These are phyloP conservation scores for Pseudogymnoascus sp. DNA, from an alignment of 2,329 filamentous ascomycete species.

Conservation along the genomic window DNA sequence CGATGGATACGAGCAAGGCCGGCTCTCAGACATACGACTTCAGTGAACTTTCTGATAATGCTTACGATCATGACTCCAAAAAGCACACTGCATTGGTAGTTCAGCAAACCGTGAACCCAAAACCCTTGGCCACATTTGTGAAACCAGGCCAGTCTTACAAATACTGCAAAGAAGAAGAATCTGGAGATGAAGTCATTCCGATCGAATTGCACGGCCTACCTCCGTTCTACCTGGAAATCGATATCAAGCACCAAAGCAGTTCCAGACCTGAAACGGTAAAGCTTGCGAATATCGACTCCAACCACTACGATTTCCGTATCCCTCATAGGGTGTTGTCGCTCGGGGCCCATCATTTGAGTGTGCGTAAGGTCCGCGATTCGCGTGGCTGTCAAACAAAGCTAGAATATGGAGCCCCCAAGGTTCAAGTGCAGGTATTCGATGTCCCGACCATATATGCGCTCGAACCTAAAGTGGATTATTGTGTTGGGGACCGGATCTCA, in stretches of 20 bases:
- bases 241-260: slow-evolving; percentile 84
- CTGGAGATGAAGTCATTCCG: slow-evolving; percentile 78
- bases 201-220: slow-evolving; percentile 75
- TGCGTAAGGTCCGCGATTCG: slow-evolving; percentile 82
- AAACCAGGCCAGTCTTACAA: slow-evolving; percentile 91
- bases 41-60: slow-evolving; percentile 70
- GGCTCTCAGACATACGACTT: slow-evolving; percentile 85
- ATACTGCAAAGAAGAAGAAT: slow-evolving; percentile 80
- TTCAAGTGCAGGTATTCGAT: slow-evolving; percentile 88
- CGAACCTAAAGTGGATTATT: slow-evolving; percentile 80
- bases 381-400: slow-evolving; percentile 78
- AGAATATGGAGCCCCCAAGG: slow-evolving; percentile 62
- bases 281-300: slow-evolving; percentile 69
- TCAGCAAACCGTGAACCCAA: slow-evolving; percentile 76
- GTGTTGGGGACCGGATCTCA: slow-evolving; percentile 87
- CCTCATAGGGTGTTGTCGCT: slow-evolving; percentile 78
- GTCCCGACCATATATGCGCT: slow-evolving; percentile 85
- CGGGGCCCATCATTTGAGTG: slow-evolving; percentile 81
- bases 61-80: slow-evolving; percentile 69
- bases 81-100: slow-evolving; percentile 62
- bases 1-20: slow-evolving; percentile 77
- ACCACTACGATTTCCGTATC: slow-evolving; percentile 72
- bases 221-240: slow-evolving; percentile 85
- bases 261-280: slow-evolving; percentile 73
- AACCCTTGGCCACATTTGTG: slow-evolving; percentile 72